Evolutionary conservation across 169 alveolate genomes (phyloP), one percentile per base, ranked within the genome.

Genomic region (Plasmodium relictum): DNA sequence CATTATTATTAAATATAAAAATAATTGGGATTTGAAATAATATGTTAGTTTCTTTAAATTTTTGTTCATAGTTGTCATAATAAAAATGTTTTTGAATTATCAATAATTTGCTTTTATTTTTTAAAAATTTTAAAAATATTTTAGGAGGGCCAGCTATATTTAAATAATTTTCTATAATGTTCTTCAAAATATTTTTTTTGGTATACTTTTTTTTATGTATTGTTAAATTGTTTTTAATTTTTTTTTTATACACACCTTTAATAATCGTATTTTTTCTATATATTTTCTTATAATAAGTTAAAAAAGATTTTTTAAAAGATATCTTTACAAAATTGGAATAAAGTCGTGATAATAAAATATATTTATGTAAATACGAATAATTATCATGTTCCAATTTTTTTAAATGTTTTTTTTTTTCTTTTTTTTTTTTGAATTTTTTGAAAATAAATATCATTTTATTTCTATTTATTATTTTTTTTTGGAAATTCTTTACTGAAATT

Each of bases 81-180:
- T 78, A 78, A 69, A 63, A 78, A 78, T 78, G 89, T 42, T 37
- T 78, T 41, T 78, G 89, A 37, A 48, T 44, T 44, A 78, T 78
- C 6, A 78, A 70, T 42, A 78, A 63, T 58, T 78, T 78, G 31
- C 50, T 78, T 31, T 65, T 50, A n/a, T 78, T 45, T 66, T 78
- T 78, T 31, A 78, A 18, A 78, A 44, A 78, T 56, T 78, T 78
- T 3, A 78, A 42, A 78, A 78, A 78, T 62, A 78, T 48, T 24
- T 78, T 78, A 1, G 89, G 89, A 56, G 89, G 89, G 22, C 78
- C 89, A n/a, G 63, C 89, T 24, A 50, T 41, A 18, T 65, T 48
- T 31, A 65, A 24, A 56, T 78, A 78, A 41, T 39, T 78, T 48
- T 66, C 45, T 18, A 78, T n/a, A 16, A 65, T 65, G n/a, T 31